phyloP scores from a whole-genome alignment of 169 alveolate genomes.

The Pseudocohnilembus persalinus region DNA sequence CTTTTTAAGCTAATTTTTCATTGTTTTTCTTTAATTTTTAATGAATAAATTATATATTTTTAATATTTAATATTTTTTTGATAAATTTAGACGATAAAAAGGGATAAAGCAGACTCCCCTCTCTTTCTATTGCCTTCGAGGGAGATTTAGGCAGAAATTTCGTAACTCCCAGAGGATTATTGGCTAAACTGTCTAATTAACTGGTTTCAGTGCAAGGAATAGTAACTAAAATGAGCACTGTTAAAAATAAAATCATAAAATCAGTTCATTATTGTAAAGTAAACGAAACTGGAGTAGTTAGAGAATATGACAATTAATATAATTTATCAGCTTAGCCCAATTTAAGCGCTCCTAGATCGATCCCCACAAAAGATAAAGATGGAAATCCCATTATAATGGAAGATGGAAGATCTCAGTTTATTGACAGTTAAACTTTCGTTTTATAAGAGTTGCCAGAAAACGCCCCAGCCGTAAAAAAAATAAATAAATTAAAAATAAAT shows the following conservation, averaged over 20 bases:
- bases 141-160: constrained; percentile 97
- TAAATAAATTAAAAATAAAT: too few relatives aligned
- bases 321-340: constrained; percentile 61
- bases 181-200: constrained; percentile 88
- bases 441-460: constrained; percentile 98
- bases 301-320: constrained; percentile 85
- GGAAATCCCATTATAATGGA: constrained; percentile 87
- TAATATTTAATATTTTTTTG: too few relatives aligned
- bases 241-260: constrained; percentile 90
- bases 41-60: too few relatives aligned
- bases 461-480: constrained; percentile 84
- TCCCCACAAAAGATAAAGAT: constrained; percentile 82
- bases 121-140: constrained; percentile 75
- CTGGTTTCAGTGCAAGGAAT: constrained; percentile 96
- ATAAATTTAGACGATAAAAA: neutral
- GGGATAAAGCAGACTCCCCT: neutral
- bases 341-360: constrained; percentile 67
- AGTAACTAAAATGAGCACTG: constrained; percentile 93
- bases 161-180: constrained; percentile 97
- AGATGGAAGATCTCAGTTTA: constrained; percentile 93
- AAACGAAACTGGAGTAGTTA: constrained; percentile 80
- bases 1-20: too few relatives aligned
- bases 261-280: constrained; percentile 92
- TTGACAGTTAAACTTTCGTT: constrained; percentile 90
- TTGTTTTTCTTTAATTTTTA: too few relatives aligned